Base-by-base conservation (phyloP, 768 basidiomycete species). In the Pluteus cervinus region DNA sequence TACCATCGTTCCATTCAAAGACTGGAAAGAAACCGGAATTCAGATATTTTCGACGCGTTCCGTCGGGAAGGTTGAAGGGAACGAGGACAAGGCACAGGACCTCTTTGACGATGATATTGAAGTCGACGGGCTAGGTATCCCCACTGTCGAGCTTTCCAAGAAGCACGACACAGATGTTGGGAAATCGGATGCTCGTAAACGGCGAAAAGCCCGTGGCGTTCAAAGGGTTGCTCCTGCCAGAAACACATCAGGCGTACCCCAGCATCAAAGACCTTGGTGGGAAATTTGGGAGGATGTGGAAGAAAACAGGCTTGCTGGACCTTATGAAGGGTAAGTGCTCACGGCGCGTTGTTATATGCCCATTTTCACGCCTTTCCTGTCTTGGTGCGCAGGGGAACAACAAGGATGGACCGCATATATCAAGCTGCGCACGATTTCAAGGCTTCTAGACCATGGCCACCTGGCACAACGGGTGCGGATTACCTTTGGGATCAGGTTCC, bases 221-320 rank as follows among this genome's bases (percentile, higher is more conserved):
- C 14, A 23, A 8, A 12, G n/a, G 11, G 10, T n/a, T 8, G 15
- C 21, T n/a, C 18, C 31, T 6, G 16, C 20, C 16, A n/a, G 17
- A n/a, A n/a, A n/a, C n/a, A n/a, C n/a, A n/a, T n/a, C n/a, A n/a
- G n/a, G n/a, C n/a, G n/a, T n/a, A n/a, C n/a, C n/a, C n/a, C n/a
- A n/a, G n/a, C n/a, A n/a, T n/a, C 50, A 52, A 21, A 62, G 52
- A 42, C 61, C 63, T 28, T 88, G 84, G 84, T 83, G 71, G 62
- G 75, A 84, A 42, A 61, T 74, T 14, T 88, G 86, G 86, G 72
- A 71, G 34, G 74, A 80, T 28, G 63, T 60, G 3, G 83, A 86
- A 52, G 56, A 65, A 33, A 56, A 67, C 23, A 62, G 75, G 41
- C 55, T 62, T 26, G 58, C 51, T 21, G 58, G 57, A 28, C 61